Conservation (phyloP, 768 basidiomycete species). For the Calocybe cyanea region DNA sequence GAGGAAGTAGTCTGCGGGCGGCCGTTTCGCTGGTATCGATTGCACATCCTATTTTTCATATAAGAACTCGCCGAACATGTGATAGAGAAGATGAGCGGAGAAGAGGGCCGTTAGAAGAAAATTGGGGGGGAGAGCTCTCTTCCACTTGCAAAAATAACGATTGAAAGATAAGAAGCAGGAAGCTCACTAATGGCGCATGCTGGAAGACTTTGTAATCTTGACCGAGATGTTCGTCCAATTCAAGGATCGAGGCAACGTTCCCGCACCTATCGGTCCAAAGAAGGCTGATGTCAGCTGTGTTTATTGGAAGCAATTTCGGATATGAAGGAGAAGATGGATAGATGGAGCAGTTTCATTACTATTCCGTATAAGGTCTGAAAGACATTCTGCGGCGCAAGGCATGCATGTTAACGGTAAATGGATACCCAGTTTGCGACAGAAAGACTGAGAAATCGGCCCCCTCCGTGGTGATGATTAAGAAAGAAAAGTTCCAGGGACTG, state of each 20-base stretch:
- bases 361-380: too few relatives aligned
- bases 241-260: constrained; percentile 91
- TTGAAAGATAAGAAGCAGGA: constrained; percentile 4
- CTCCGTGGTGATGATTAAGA: too few relatives aligned
- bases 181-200: constrained; percentile 79
- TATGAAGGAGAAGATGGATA: too few relatives aligned
- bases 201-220: constrained; percentile 97
- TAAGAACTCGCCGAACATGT: neutral
- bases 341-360: too few relatives aligned
- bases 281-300: constrained; percentile 8
- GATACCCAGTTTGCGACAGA: too few relatives aligned
- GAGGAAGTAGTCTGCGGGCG: constrained; percentile 85
- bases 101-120: neutral
- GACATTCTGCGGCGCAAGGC: too few relatives aligned
- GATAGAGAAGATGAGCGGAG: constrained; percentile 2
- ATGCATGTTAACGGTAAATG: too few relatives aligned
- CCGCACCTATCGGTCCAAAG: constrained; percentile 64
- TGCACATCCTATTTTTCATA: constrained; percentile 58
- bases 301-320: too few relatives aligned
- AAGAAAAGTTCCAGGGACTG: too few relatives aligned
- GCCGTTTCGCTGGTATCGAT: constrained; percentile 78
- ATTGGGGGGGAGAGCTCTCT: too few relatives aligned
- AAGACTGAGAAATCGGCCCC: too few relatives aligned
- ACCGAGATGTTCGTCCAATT: constrained; percentile 87
- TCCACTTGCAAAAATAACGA: neutral